Conservation (phyloP, 495 filamentous ascomycete genomes). For the Xanthoparmelia taractica region DNA sequence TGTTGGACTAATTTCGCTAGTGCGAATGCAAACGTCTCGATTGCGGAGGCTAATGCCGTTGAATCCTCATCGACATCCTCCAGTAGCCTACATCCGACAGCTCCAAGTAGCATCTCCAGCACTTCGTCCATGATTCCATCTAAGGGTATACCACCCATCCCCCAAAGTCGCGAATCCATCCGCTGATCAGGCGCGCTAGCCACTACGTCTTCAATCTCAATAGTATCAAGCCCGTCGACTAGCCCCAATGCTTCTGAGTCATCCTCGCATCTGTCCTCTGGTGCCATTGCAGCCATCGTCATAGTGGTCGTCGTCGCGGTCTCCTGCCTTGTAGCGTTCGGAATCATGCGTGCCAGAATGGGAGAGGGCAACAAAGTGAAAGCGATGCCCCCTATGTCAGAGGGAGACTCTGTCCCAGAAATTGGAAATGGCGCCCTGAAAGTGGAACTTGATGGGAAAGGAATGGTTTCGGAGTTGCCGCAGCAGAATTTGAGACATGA, state of each 20-base stretch:
- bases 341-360: not conserved
- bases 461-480: not conserved
- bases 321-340: not conserved
- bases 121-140: not conserved
- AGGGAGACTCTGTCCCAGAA: not conserved
- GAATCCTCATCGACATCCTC: constrained; percentile 1
- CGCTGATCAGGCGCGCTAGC: not conserved
- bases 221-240: not conserved
- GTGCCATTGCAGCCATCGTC: constrained; percentile 6
- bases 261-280: not conserved
- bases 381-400: not conserved
- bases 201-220: not conserved
- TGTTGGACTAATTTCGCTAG: not conserved
- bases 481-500: not conserved
- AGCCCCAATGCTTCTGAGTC: not conserved
- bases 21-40: not conserved
- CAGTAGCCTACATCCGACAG: not conserved
- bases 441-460: not conserved
- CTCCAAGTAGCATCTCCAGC: not conserved
- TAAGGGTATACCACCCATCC: not conserved
- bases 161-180: not conserved
- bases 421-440: not conserved
- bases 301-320: not conserved
- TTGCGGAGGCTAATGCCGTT: not conserved
- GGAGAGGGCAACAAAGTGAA: not conserved